Evolutionary conservation across 2,329 filamentous ascomycete species (phyloP).

Genomic region (Colletotrichum camelliae): DNA sequence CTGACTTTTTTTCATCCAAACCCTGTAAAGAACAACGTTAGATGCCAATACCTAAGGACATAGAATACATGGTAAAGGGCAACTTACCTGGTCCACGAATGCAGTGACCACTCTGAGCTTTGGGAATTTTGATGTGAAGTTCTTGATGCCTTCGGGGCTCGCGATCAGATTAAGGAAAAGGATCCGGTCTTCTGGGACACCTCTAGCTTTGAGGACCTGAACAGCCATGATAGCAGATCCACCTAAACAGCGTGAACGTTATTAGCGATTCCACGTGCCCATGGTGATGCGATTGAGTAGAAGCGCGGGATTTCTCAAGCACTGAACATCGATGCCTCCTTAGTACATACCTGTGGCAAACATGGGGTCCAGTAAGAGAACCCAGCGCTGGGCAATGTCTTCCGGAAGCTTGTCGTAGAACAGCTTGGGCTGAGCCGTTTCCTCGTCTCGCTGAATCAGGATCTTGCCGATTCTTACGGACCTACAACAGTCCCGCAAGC

Average conservation of each 20-base stretch:
- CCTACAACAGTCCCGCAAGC: constrained; percentile 92
- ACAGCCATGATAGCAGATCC: constrained; percentile 98
- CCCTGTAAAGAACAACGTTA: constrained; percentile 53
- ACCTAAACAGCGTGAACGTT: constrained; percentile 53
- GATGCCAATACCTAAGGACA: not conserved
- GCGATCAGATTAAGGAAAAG: constrained; percentile 97
- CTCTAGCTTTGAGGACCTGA: constrained; percentile 86
- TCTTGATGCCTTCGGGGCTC: constrained; percentile 90
- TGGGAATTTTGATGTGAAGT: constrained; percentile 89
- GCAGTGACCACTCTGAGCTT: constrained; percentile 91
- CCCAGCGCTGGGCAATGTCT: constrained; percentile 93
- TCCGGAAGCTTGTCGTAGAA: constrained; percentile 98
- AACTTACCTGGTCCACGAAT: constrained; percentile 82
- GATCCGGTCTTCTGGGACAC: constrained; percentile 94
- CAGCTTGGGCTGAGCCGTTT: constrained; percentile 87
- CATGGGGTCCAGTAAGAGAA: constrained; percentile 96
- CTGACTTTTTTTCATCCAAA: constrained; percentile 96
- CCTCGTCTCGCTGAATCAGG: constrained; percentile 95
- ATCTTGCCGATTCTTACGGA: constrained; percentile 99
- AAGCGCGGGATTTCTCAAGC: not conserved
- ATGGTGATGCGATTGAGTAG: not conserved
- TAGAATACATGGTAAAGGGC: not conserved
- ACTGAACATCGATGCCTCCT: not conserved
- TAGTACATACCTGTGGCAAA: constrained; percentile 83
- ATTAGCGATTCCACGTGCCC: not conserved